Conservation (phyloP, 2,329 filamentous ascomycete genomes). For the Sarocladiaceae sp. region DNA sequence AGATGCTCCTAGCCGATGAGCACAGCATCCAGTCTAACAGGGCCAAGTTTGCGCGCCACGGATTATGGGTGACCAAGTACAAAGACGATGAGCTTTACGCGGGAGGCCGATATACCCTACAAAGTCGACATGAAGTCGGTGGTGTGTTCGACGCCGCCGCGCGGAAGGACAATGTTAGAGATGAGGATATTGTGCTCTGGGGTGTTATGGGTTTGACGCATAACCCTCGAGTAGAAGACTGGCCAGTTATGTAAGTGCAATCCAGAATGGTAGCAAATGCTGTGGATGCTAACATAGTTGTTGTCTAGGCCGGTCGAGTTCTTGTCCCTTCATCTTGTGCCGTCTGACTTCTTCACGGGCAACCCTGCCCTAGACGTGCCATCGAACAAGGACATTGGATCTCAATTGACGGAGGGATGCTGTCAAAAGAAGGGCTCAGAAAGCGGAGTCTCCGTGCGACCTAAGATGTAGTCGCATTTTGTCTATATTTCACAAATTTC, state of each 20-base stretch:
- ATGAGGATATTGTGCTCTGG: slow-evolving; percentile 55
- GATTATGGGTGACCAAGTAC: slow-evolving; percentile 43
- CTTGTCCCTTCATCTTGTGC: slow-evolving; percentile 38
- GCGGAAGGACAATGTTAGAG: slow-evolving; percentile 39
- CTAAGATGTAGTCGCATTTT: too few species aligned
- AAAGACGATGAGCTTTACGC: slow-evolving; percentile 41
- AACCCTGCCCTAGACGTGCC: slow-evolving; percentile 45
- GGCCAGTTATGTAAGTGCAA: slow-evolving; percentile 61
- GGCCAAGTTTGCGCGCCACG: slow-evolving; percentile 37
- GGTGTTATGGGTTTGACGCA: slow-evolving; percentile 59
- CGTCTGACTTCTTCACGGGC: slow-evolving; percentile 43
- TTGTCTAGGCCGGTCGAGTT: slow-evolving; percentile 48
- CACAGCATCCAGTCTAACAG: slow-evolving; percentile 34
- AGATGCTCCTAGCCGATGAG: slow-evolving; percentile 35
- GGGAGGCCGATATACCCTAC: slow-evolving; percentile 38
- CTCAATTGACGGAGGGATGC: slow-evolving; percentile 15
- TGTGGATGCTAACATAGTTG: not conserved
- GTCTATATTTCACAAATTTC: too few species aligned
- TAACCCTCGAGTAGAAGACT: slow-evolving; percentile 62
- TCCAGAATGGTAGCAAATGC: too few species aligned
- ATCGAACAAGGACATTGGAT: slow-evolving; percentile 24
- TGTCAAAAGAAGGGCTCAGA: too few species aligned
- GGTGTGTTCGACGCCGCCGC: slow-evolving; percentile 35
- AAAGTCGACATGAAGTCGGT: slow-evolving; percentile 30
- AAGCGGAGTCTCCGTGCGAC: too few species aligned